Evolutionary conservation across 495 filamentous ascomycete species (phyloP).

Genomic region (Chaetomium cochliodes): DNA sequence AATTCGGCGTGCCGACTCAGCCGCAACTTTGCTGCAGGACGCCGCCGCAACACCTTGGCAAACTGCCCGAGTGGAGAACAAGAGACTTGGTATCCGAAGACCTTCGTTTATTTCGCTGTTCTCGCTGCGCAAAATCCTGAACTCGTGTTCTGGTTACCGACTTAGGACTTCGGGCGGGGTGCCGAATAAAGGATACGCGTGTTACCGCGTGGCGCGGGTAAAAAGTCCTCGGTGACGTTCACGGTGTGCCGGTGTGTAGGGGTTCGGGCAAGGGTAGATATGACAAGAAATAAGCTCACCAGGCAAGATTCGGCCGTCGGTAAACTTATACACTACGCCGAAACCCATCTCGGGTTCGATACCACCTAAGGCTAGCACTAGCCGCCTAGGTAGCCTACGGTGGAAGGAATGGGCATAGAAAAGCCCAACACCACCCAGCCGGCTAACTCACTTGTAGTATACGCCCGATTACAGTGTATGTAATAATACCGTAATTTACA

Average conservation of each 20-base stretch:
- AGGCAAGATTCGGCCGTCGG: background rate
- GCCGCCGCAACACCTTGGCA: constrained; percentile 15
- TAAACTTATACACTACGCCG: background rate
- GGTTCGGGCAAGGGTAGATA: constrained; percentile 1
- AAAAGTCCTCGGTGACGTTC: background rate
- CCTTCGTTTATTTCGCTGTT: background rate
- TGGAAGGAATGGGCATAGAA: too few relatives aligned
- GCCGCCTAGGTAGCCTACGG: too few relatives aligned
- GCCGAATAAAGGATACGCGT: background rate
- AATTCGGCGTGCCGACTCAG: constrained; percentile 17
- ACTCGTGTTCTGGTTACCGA: background rate
- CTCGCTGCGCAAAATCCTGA: background rate
- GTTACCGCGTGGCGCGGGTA: background rate
- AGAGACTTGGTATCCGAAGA: background rate
- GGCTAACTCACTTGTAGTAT: too few relatives aligned
- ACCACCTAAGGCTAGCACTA: too few relatives aligned
- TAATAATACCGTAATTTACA: too few relatives aligned
- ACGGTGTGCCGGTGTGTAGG: background rate
- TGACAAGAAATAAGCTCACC: background rate
- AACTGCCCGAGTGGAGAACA: constrained; percentile 4
- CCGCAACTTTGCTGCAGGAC: constrained; percentile 15
- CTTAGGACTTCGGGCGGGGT: background rate
- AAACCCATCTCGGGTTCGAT: background rate
- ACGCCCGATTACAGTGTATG: too few relatives aligned
- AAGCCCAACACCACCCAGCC: too few relatives aligned